These are phyloP conservation scores for Gloeostereum incarnatum DNA, from an alignment of 768 basidiomycete species.

Conservation along the genomic window DNA sequence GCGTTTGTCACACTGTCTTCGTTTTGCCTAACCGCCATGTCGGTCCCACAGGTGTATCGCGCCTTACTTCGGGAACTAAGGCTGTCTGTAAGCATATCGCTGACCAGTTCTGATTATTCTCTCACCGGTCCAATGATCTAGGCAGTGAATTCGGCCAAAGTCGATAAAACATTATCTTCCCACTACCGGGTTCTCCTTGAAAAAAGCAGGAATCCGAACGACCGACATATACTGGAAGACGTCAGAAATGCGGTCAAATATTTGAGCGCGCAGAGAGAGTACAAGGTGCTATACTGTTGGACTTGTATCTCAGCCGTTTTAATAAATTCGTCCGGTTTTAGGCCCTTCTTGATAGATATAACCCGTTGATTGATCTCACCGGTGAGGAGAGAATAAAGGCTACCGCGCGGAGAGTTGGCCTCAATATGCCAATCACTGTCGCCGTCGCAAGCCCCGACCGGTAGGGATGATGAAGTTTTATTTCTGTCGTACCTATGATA, in stretches of 20 bases:
- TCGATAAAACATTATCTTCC: constrained; percentile 31
- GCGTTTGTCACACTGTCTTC: no score
- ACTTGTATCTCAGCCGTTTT: no score
- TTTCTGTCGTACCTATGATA: no score
- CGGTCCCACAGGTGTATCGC: constrained; percentile 37
- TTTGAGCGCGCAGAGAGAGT: constrained; percentile 60
- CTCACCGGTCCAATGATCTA: no score
- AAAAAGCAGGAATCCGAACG: constrained; percentile 19
- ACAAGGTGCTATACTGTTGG: constrained; percentile 75
- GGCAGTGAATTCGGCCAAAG: no score
- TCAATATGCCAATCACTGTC: constrained; percentile 64
- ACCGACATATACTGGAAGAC: constrained; percentile 28
- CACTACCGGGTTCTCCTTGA: constrained; percentile 61
- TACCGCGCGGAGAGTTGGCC: constrained; percentile 79
- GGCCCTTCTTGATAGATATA: constrained; percentile 80
- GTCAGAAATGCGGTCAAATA: constrained; percentile 57
- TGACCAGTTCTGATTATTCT: no score
- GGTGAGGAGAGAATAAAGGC: constrained; percentile 73
- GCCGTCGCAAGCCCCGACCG: constrained; percentile 3
- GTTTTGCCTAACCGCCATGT: no score
- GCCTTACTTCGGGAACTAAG: constrained; percentile 44
- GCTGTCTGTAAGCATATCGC: constrained; percentile 30
- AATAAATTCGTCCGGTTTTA: constrained; percentile 27
- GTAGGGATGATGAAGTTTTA: no score
- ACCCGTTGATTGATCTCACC: constrained; percentile 74